A percentile compares a stretch with the other conserved stretches of the same genome.
phyloP scores from a whole-genome alignment of 257 asterid species.

The Fraxinus quadrangulata region DNA sequence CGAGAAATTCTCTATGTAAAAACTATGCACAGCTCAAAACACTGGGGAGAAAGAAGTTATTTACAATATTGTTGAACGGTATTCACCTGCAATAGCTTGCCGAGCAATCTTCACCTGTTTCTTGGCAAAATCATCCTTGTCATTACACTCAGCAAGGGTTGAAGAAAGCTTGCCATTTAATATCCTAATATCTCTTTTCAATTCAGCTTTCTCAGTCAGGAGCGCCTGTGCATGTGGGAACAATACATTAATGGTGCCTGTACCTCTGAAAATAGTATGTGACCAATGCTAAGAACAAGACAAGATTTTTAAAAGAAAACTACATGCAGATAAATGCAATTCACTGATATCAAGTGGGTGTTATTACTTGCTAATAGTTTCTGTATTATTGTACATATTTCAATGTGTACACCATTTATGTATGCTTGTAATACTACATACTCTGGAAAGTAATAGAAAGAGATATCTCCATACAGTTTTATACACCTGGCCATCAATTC shows the following conservation, averaged over 20 bases:
- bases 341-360: neutral
- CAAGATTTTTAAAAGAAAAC: neutral
- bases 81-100: slow-evolving; percentile 86
- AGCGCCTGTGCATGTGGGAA: slow-evolving; percentile 44
- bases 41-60: neutral
- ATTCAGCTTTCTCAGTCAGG: slow-evolving; percentile 52
- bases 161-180: slow-evolving; percentile 61
- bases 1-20: neutral
- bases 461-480: neutral
- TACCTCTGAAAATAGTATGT: slow-evolving; percentile 7
- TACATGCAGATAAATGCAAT: neutral
- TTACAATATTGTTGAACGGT: neutral
- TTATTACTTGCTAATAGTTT: neutral
- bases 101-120: slow-evolving; percentile 77
- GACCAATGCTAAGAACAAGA: slow-evolving; percentile 7
- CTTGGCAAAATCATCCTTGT: slow-evolving; percentile 61
- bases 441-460: neutral
- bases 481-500: neutral
- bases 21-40: neutral
- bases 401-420: neutral
- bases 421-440: neutral
- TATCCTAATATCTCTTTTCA: slow-evolving; percentile 53
- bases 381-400: neutral
- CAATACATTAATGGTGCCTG: neutral
- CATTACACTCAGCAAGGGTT: slow-evolving; percentile 61